A percentile compares a stretch with the other conserved stretches of the same genome.
phyloP scores from a whole-genome alignment of 192 early-diverging fungal genomes.

The Phycomyces blakesleeanus region DNA sequence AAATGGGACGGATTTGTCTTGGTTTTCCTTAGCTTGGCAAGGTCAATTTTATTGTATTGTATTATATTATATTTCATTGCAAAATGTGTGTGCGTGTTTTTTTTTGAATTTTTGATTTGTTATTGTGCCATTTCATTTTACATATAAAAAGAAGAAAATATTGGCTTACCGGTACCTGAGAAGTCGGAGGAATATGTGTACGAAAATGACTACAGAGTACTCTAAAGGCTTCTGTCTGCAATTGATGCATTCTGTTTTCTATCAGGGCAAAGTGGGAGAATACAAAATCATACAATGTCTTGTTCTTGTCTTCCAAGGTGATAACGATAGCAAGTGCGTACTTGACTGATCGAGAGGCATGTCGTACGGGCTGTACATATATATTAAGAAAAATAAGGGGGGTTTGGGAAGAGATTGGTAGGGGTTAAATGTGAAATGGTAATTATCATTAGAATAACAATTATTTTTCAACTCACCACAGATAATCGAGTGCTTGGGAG shows the following conservation, averaged over 20 bases:
- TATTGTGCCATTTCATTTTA: too few relatives aligned
- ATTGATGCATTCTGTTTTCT: constrained; percentile 51
- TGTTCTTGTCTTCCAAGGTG: constrained; percentile 39
- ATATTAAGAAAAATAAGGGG: too few relatives aligned
- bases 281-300: constrained; percentile 46
- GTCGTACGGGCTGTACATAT: constrained; percentile 26
- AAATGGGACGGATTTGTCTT: constrained; percentile 16
- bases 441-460: too few relatives aligned
- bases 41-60: too few relatives aligned
- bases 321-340: constrained; percentile 53
- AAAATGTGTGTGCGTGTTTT: not conserved
- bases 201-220: constrained; percentile 32
- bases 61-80: not conserved
- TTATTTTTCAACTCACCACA: too few relatives aligned
- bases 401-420: too few relatives aligned
- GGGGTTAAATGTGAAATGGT: too few relatives aligned
- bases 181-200: not conserved
- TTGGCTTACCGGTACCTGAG: constrained; percentile 4
- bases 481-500: constrained; percentile 38
- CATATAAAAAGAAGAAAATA: too few relatives aligned
- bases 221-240: constrained; percentile 45
- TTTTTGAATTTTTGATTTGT: too few relatives aligned
- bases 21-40: too few relatives aligned
- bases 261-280: constrained; percentile 60
- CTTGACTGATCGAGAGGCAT: constrained; percentile 44